These are phyloP conservation scores for Cladorrhinum sp. DNA, from an alignment of 2,329 filamentous ascomycete species.

Conservation along the genomic window DNA sequence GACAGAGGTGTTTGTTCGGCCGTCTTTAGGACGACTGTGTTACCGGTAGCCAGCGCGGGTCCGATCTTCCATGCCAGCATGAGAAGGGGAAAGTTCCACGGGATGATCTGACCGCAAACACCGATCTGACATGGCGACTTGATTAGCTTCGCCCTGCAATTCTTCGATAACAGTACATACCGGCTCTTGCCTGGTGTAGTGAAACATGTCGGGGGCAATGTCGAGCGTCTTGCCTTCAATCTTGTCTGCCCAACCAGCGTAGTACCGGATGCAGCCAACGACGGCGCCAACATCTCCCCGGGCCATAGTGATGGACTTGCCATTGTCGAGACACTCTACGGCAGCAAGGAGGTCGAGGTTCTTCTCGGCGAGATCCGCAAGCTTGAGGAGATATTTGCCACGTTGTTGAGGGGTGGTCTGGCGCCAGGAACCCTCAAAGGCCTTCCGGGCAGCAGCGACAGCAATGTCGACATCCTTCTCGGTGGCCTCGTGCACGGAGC, in stretches of 20 bases:
- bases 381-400: constrained; percentile 66
- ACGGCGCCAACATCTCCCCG: constrained; percentile 70
- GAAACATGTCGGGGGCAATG: constrained; percentile 72
- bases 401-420: constrained; percentile 68
- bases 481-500: constrained; percentile 76
- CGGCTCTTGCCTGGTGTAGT: constrained; percentile 79
- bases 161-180: constrained; percentile 31
- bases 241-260: constrained; percentile 90
- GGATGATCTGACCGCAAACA: constrained; percentile 84
- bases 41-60: constrained; percentile 69
- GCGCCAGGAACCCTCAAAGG: constrained; percentile 73
- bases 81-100: constrained; percentile 82
- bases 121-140: constrained; percentile 48
- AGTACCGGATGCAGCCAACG: constrained; percentile 74
- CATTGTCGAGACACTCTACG: constrained; percentile 85
- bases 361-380: constrained; percentile 78
- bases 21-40: constrained; percentile 70
- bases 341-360: constrained; percentile 73
- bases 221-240: constrained; percentile 84
- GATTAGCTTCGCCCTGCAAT: constrained; percentile 1
- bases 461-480: constrained; percentile 84
- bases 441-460: constrained; percentile 79
- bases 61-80: constrained; percentile 84
- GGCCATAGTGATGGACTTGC: constrained; percentile 75
- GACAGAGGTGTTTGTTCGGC: constrained; percentile 75